These are phyloP conservation scores for Taxawa tesnikishii DNA, from an alignment of 2,329 filamentous ascomycete genomes.

Conservation along the genomic window DNA sequence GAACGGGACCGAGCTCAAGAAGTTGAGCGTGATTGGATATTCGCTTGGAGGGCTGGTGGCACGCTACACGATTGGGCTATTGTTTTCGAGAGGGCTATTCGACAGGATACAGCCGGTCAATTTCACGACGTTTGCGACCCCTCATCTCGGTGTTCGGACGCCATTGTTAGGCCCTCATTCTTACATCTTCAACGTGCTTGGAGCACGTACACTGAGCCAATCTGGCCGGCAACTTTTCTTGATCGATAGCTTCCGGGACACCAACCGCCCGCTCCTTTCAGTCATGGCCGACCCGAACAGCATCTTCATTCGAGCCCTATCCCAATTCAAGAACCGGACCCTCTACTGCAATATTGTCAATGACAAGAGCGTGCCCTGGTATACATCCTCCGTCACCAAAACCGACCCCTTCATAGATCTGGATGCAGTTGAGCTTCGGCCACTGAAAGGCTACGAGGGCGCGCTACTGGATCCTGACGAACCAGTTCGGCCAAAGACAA, in stretches of 20 bases:
- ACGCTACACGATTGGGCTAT: constrained; percentile 72
- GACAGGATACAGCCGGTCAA: constrained; percentile 74
- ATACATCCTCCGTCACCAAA: constrained; percentile 66
- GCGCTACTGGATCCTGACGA: constrained; percentile 60
- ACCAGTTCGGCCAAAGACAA: constrained; percentile 41
- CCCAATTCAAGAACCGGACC: constrained; percentile 61
- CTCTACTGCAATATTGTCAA: constrained; percentile 83
- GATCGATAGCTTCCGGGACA: constrained; percentile 75
- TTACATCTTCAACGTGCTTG: constrained; percentile 61
- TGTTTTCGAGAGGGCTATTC: constrained; percentile 70
- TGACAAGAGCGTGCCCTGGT: constrained; percentile 70
- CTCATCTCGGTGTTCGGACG: constrained; percentile 46
- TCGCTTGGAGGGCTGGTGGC: constrained; percentile 79
- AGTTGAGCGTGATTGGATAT: constrained; percentile 80
- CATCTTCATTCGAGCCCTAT: constrained; percentile 72
- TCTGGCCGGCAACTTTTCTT: constrained; percentile 81
- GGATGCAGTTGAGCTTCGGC: constrained; percentile 58
- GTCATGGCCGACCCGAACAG: constrained; percentile 73
- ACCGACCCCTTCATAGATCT: constrained; percentile 65
- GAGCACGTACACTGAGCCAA: constrained; percentile 65
- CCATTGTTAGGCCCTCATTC: constrained; percentile 29
- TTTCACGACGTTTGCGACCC: constrained; percentile 85
- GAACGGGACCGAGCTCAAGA: constrained; percentile 59
- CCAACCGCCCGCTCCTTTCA: constrained; percentile 65
- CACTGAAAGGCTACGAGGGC: constrained; percentile 57